Evolutionary conservation across 768 basidiomycete genomes (phyloP).

Genomic region (Crucibulum laeve): DNA sequence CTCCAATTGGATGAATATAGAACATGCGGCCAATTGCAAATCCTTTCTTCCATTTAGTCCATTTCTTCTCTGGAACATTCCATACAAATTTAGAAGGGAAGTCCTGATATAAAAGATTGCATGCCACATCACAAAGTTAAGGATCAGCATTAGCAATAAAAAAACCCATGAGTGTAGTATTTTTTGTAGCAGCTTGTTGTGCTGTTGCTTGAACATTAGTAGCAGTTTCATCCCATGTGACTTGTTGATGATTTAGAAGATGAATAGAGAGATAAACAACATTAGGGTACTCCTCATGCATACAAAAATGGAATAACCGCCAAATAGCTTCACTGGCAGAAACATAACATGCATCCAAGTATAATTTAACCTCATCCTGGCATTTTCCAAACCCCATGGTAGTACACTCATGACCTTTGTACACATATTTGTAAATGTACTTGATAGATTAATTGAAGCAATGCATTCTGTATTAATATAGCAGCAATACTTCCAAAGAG

Average conservation of each 20-base stretch:
- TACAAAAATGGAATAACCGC: constrained; percentile 24
- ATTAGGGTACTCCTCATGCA: constrained; percentile 25
- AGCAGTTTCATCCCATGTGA: constrained; percentile 17
- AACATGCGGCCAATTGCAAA: too few relatives aligned
- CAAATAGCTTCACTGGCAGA: constrained; percentile 26
- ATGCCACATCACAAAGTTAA: too few relatives aligned
- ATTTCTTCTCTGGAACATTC: too few relatives aligned
- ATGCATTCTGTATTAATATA: constrained; percentile 42
- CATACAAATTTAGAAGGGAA: too few relatives aligned
- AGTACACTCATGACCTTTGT: constrained; percentile 32
- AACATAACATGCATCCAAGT: constrained; percentile 18
- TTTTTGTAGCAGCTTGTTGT: too few relatives aligned
- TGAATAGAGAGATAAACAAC: constrained; percentile 34
- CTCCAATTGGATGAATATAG: too few relatives aligned
- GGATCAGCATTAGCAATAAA: too few relatives aligned
- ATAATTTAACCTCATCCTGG: constrained; percentile 24
- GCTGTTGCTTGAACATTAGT: too few relatives aligned
- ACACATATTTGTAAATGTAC: constrained; percentile 39
- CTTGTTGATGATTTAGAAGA: constrained; percentile 23
- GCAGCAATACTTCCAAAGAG: constrained; percentile 26
- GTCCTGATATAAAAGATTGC: too few relatives aligned
- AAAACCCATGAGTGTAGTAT: too few relatives aligned
- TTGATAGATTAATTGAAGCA: constrained; percentile 30
- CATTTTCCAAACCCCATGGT: constrained; percentile 3
- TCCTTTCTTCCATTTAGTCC: too few relatives aligned